These are phyloP conservation scores for Fraxinus nigra DNA, from an alignment of 305 asterid species.

Conservation along the genomic window DNA sequence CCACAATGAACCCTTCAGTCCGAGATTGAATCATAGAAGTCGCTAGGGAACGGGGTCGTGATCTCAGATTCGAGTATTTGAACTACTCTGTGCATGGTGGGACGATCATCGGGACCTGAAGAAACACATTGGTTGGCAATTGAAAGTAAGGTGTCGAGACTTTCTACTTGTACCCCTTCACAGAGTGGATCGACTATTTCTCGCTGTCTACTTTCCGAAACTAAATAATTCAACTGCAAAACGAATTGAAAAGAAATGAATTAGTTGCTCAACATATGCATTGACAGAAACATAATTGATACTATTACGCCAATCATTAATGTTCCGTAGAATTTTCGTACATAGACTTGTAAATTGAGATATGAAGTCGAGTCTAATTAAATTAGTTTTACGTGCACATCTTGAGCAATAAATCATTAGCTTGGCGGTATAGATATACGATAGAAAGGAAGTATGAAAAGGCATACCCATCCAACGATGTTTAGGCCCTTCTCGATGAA, in stretches of 20 bases:
- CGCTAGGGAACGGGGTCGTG: constrained; percentile 93
- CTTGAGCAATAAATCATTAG: neutral
- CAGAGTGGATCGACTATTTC: constrained; percentile 78
- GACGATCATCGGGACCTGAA: constrained; percentile 83
- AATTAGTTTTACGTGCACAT: neutral
- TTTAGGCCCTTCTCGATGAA: constrained; percentile 96
- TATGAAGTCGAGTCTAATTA: neutral
- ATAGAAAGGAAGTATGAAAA: neutral
- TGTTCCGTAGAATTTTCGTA: neutral
- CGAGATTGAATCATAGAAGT: constrained; percentile 78
- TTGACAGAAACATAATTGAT: neutral
- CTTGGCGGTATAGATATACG: neutral
- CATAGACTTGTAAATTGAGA: neutral
- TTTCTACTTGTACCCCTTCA: constrained; percentile 70
- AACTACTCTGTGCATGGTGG: constrained; percentile 89
- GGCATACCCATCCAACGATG: constrained; percentile 94
- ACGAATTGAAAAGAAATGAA: neutral
- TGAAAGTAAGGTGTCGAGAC: constrained; percentile 70
- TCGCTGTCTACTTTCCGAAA: constrained; percentile 62
- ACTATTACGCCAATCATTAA: neutral
- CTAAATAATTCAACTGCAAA: constrained; percentile 68
- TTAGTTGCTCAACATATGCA: neutral
- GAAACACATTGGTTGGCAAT: constrained; percentile 83
- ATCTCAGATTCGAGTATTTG: constrained; percentile 91
- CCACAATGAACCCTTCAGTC: constrained; percentile 42